Base-by-base conservation (phyloP, 202 grass and related monocot genomes). In the Miscanthus sacchariflorus region DNA sequence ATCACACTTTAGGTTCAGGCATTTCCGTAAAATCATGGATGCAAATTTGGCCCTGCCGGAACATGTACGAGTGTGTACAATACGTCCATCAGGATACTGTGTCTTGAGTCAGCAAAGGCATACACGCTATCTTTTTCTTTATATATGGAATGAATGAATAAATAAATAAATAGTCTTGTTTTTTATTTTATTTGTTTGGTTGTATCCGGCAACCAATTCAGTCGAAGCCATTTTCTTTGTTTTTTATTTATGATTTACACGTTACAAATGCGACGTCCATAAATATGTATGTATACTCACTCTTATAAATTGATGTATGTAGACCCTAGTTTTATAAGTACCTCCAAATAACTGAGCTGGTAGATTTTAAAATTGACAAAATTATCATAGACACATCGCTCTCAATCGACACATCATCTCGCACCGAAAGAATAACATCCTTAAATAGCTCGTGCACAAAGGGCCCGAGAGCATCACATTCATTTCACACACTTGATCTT, bases 391-490 rank as follows among this genome's bases (percentile, higher is more conserved):
- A 58, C n/a, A 61, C 8, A 0, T 23, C 58, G 1, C 58, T 23
- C 0, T 63, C n/a, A 0, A 63, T 63, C 3, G 3, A 63, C 1
- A 12, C 1, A 24, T 24, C 9, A 24, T 9, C 9, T 12, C 7
- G 9, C 21, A 63, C 9, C 3, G 1, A 63, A 63, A 24, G 59
- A 63, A 4, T 17, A 63, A 23, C 58, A 11, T 7, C 58, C 58
- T 63, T 38, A 38, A 38, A 38, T 38, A 38, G 36, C 3, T 38
- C 36, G 38, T 23, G 30, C 72, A 70, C 61, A 38, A 23, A 77
- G 77, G 35, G 79, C 71, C 71, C 36, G 45, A 59, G 35, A 76
- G 87, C 74, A 84, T 84, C 87, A 33, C 49, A 61, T 73, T 83
- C 68, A 43, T 73, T 83, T 83, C 69, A 61, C 75, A 35, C 81